Evolutionary conservation across 805 yeast species (phyloP), one percentile per base, ranked within the genome.

Genomic region (Yarrowia phangngaensis): DNA sequence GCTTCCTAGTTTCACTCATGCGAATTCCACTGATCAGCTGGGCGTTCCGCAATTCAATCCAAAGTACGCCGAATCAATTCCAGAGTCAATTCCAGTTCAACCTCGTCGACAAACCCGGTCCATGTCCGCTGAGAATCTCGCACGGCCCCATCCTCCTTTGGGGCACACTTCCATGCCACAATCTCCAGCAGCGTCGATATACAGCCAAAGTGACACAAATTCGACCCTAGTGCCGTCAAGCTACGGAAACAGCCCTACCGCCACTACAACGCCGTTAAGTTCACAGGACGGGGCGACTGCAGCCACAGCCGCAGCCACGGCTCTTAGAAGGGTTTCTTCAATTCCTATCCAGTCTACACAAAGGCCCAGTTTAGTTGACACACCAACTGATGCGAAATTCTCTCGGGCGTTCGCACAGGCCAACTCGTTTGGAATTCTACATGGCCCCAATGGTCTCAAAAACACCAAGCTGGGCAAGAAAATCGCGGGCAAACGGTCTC

Each of bases 291-390:
- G 35, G 7, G 48, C 34, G 8, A 29, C 48, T 29, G 48, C 48
- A 4, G 48, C 48, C 11, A 41, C 48, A 4, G 48, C 48, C n/a
- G 48, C 48, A 4, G 48, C 48, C 16, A 29, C 35, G 4, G 48
- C 48, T 2, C 28, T 41, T 16, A 20, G 48, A 29, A 11, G 35
- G n/a, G 48, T 41, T 8, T 29, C 35, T 2, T 41, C 35, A 3
- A 41, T 41, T 6, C 48, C 48, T 6, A 29, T 29, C n/a, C 48
- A 41, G 35, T 41, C 48, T 11, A 41, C 48, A 12, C 48, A 29
- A 22, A 26, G 48, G 4, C 48, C 35, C 2, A 11, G 6, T 14
- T 6, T 28, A 8, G 31, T 7, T n/a, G 29, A 29, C 9, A 20
- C 35, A 15, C 27, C 20, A 6, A 41, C 29, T 22, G 17, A 28